Conservation (phyloP, 1,139 yeast species). For the Blastobotrys serpentis region DNA sequence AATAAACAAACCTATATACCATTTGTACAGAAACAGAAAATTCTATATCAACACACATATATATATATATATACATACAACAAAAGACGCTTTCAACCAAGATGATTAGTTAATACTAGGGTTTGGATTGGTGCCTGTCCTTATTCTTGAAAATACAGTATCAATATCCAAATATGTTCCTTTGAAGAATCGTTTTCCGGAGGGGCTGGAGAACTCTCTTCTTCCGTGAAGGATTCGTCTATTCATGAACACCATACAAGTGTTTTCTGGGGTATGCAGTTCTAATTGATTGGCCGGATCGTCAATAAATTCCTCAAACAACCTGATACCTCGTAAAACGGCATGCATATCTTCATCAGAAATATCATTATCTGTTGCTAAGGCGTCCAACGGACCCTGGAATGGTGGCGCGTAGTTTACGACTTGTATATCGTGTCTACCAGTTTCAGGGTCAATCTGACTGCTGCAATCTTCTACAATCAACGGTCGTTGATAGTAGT, state of each 20-base stretch:
- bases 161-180: conserved; percentile 79
- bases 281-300: conserved; percentile 56
- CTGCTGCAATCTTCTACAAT: conserved; percentile 55
- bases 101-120: background rate
- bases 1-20: too few species aligned
- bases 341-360: conserved; percentile 44
- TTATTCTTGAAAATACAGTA: conserved; percentile 61
- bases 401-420: conserved; percentile 83
- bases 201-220: conserved; percentile 51
- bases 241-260: conserved; percentile 72
- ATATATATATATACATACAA: background rate
- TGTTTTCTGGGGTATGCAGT: conserved; percentile 58
- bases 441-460: conserved; percentile 34
- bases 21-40: background rate
- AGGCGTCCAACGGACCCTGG: conserved; percentile 70
- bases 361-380: conserved; percentile 28
- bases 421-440: conserved; percentile 46
- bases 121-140: conserved; percentile 31
- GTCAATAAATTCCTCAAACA: conserved; percentile 61
- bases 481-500: conserved; percentile 63
- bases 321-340: conserved; percentile 57
- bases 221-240: conserved; percentile 73
- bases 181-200: conserved; percentile 69
- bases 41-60: too few species aligned
- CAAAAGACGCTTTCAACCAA: background rate